Evolutionary conservation across 805 yeast genomes (phyloP), one percentile per base, ranked within the genome.

Genomic region (Lipomyces yamanashiensis): DNA sequence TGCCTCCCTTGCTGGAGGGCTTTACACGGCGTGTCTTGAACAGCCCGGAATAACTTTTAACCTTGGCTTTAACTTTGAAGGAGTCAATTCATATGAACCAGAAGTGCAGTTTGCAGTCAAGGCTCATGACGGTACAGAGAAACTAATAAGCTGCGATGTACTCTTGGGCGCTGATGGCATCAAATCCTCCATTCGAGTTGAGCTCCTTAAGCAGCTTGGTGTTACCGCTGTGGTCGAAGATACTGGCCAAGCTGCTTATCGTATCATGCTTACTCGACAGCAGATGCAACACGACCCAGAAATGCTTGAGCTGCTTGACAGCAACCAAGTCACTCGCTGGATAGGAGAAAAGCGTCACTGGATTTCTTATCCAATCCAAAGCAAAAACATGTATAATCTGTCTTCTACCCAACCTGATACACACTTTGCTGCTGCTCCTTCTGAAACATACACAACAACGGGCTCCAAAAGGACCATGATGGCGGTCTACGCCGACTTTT

Each of bases 151-250:
- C 7, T 44, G 45, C 58, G 64, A 61, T 37, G n/a, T 61, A 4
- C 37, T 61, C 17, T n/a, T 61, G 17, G 64, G 48, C 47, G 64
- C 64, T 23, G 64, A 61, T n/a, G 64, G 64, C 12, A 58, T 61
- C 48, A 52, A 52, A 13, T 61, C 64, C 8, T 7, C 33, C 7
- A 19, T 37, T 13, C 55, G 55, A 8, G 21, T 45, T 8, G 8
- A 37, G 8, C 8, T 51, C 15, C 28, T 44, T 5, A 21, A 5
- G 13, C 17, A 43, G 7, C 40, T 21, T 23, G 41, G 17, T 8
- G 21, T 21, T n/a, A 5, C 59, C 19, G 41, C 39, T 34, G 51
- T 17, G 6, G 51, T 47, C 7, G 51, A 47, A 47, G 43, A 23
- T 19, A 33, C 64, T 13, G 64, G 64, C 19, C 45, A 48, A 13